phyloP scores from a whole-genome alignment of 75 land plant genomes.

The Ceratopteris richardii region DNA sequence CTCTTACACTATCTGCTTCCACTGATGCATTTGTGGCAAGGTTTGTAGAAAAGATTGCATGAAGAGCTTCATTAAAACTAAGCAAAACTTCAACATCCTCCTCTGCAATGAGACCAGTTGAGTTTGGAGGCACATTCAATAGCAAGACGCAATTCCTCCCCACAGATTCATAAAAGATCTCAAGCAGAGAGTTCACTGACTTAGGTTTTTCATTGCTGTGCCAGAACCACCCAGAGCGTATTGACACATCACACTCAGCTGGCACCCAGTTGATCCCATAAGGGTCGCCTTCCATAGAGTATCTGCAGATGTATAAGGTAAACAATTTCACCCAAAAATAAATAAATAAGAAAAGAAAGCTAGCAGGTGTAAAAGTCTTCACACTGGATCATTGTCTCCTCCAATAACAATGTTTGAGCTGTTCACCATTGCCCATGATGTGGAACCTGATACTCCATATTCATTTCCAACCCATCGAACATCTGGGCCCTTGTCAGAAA shows the following conservation, averaged over 20 bases:
- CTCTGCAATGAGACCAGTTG: constrained; percentile 61
- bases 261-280: constrained; percentile 83
- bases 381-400: background rate
- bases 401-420: constrained; percentile 51
- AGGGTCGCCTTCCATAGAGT: constrained; percentile 64
- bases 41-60: constrained; percentile 50
- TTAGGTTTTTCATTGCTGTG: constrained; percentile 61
- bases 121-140: constrained; percentile 83
- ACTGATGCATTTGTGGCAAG: constrained; percentile 32
- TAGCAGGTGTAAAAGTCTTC: background rate
- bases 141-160: constrained; percentile 87
- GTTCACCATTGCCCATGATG: constrained; percentile 81
- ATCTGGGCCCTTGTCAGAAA: constrained; percentile 92
- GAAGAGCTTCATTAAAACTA: constrained; percentile 42
- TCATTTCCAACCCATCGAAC: constrained; percentile 93
- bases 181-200: constrained; percentile 39
- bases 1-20: constrained; percentile 63
- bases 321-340: background rate
- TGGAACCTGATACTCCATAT: constrained; percentile 56
- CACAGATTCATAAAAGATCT: constrained; percentile 79
- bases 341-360: background rate
- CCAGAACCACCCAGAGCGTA: constrained; percentile 94
- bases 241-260: constrained; percentile 90
- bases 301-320: constrained; percentile 25
- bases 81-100: constrained; percentile 38